Evolutionary conservation across 371 early-diverging fungal genomes (phyloP).

Genomic region (Mortierella sp.): DNA sequence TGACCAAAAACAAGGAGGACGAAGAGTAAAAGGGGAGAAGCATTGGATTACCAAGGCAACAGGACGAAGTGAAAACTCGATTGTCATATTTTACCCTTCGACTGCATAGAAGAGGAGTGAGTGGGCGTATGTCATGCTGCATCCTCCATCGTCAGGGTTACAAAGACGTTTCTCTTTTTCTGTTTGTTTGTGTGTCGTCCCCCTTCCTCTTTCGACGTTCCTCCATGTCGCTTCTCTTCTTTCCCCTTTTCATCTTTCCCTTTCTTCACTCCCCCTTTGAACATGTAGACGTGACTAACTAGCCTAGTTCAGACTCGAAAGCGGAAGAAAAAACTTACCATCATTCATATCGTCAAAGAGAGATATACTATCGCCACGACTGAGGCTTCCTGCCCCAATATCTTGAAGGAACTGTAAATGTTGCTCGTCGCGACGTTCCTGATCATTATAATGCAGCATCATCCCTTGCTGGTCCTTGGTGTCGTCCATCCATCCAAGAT

Average conservation of each 20-base stretch:
- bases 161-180: background rate
- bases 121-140: slow-evolving; percentile 15
- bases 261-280: background rate
- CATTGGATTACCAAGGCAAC: background rate
- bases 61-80: background rate
- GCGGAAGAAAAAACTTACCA: slow-evolving; percentile 28
- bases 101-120: background rate
- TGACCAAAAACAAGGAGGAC: background rate
- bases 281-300: slow-evolving; percentile 6
- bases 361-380: slow-evolving; percentile 51
- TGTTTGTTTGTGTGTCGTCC: background rate
- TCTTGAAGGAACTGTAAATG: slow-evolving; percentile 48
- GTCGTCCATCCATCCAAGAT: slow-evolving; percentile 44
- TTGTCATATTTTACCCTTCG: background rate
- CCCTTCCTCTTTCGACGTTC: background rate
- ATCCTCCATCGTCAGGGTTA: slow-evolving; percentile 3
- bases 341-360: slow-evolving; percentile 50
- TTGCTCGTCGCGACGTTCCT: slow-evolving; percentile 45
- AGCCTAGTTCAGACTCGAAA: slow-evolving; percentile 13
- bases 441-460: slow-evolving; percentile 39
- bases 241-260: background rate
- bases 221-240: background rate
- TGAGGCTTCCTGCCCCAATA: slow-evolving; percentile 39
- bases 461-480: slow-evolving; percentile 43
- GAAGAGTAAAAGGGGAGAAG: background rate